Evolutionary conservation across 2,329 filamentous ascomycete genomes (phyloP), one percentile per base, ranked within the genome.

Genomic region (Verticillium tricorpus): DNA sequence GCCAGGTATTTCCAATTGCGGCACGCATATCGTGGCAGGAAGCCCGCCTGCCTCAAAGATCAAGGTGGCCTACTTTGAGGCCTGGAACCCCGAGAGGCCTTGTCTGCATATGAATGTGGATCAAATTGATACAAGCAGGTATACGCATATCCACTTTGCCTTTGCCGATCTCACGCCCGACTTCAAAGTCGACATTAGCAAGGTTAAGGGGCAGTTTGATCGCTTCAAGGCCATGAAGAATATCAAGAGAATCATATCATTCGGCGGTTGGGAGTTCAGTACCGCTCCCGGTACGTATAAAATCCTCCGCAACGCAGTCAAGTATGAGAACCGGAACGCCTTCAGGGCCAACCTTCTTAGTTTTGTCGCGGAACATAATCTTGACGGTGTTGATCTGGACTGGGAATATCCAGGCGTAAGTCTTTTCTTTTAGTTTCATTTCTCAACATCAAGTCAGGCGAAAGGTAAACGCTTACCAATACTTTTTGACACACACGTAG

Each of bases 401-500:
- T 83, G 79, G 80, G 78, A 80, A 61, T 80, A 81, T 60, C 75
- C 75, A 1, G 71, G 68, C 1, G 65, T 65, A 1, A 62, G 64
- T 28, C 5, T 28, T 4, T 28, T 28, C 28, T 6, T 28, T 28
- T 28, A 28, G 5, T 28, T 5, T 28, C 25, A 25, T 4, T 28
- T 28, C 28, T 28, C 28, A 28, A 28, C 4, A 28, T 28, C 28
- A 28, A 28, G 4, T 6, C 5, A 5, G 28, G 28, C 28, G 28
- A 28, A 28, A 6, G 28, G 28, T 28, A 6, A 28, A 28, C 28
- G 28, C 28, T 28, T 28, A 28, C 28, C 6, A 6, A 28, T 28
- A 28, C 28, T 28, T 28, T 4, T 4, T 28, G 6, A 5, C 28
- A 28, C 6, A 28, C 28, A 28, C 28, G 28, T 28, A 28, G 28